A percentile compares a stretch with the other conserved stretches of the same genome.
phyloP scores from a whole-genome alignment of 2,329 filamentous ascomycete species.

The Nigrograna mackinnonii region DNA sequence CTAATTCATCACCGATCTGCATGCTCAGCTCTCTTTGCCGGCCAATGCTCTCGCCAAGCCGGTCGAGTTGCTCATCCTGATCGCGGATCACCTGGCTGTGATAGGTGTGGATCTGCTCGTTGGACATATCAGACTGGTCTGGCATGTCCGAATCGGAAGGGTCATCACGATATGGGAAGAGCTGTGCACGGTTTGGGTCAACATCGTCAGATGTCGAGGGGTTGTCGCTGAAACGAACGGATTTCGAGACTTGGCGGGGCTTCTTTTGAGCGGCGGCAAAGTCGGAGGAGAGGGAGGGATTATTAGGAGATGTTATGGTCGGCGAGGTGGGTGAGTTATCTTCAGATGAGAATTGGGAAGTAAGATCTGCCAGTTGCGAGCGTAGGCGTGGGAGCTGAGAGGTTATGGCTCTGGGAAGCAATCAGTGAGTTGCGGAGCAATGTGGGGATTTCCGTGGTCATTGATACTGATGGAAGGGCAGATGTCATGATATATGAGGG shows the following conservation, averaged over 20 bases:
- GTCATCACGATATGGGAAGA: conserved; percentile 76
- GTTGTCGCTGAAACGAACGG: conserved; percentile 81
- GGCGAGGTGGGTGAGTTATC: conserved; percentile 46
- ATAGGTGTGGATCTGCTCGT: conserved; percentile 84
- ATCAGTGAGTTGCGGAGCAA: conserved; percentile 5
- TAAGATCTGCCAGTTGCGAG: conserved; percentile 76
- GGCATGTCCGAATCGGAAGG: conserved; percentile 51
- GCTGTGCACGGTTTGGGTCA: conserved; percentile 56
- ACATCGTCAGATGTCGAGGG: conserved; percentile 35
- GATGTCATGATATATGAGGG: not conserved
- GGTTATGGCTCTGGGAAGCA: conserved; percentile 28
- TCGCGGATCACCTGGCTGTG: conserved; percentile 81
- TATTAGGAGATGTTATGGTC: conserved; percentile 49
- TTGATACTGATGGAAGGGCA: not conserved
- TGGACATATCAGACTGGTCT: conserved; percentile 66
- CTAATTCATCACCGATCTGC: conserved; percentile 94
- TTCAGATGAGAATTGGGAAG: conserved; percentile 77
- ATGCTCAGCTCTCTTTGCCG: conserved; percentile 91
- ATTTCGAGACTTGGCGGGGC: conserved; percentile 58
- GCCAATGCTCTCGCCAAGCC: conserved; percentile 80
- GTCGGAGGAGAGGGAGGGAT: conserved; percentile 40
- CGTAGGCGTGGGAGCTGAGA: conserved; percentile 70
- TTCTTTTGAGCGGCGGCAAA: conserved; percentile 41
- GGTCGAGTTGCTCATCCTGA: conserved; percentile 92
- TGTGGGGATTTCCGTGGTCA: not conserved